Evolutionary conservation across 345 rosid species (phyloP).

Genomic region (Ricinus communis): DNA sequence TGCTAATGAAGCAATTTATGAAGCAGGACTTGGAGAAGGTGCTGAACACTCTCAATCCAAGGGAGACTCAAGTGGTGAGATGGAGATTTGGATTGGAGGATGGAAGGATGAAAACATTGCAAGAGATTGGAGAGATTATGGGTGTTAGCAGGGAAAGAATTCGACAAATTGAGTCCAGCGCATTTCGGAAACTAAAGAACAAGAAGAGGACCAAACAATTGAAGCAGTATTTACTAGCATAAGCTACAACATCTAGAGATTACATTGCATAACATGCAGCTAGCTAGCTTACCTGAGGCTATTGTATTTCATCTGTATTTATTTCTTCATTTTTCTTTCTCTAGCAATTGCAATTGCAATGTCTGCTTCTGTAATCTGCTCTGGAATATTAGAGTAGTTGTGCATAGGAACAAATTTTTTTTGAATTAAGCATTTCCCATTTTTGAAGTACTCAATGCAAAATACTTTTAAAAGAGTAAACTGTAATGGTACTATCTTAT

Average conservation of each 20-base stretch:
- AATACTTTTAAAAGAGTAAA: too few relatives aligned
- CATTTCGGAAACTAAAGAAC: conserved; percentile 78
- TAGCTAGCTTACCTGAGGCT: conserved; percentile 15
- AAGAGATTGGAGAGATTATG: conserved; percentile 88
- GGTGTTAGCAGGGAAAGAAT: conserved; percentile 90
- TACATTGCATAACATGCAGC: conserved; percentile 13
- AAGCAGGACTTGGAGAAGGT: conserved; percentile 75
- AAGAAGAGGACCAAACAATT: conserved; percentile 74
- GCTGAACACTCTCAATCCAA: conserved; percentile 61
- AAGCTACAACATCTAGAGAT: conserved; percentile 3
- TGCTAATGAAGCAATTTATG: conserved; percentile 73
- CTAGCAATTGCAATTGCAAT: not conserved
- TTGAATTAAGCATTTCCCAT: conserved; percentile 14
- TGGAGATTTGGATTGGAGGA: conserved; percentile 92
- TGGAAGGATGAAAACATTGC: conserved; percentile 87
- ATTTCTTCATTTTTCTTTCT: conserved; percentile 9
- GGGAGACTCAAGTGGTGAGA: conserved; percentile 77
- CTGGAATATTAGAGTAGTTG: conserved; percentile 17
- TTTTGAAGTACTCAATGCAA: conserved; percentile 5
- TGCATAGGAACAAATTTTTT: conserved; percentile 32
- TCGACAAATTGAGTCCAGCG: conserved; percentile 79
- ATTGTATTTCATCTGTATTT: conserved; percentile 13
- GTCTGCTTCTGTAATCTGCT: conserved; percentile 14
- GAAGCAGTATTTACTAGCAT: conserved; percentile 61
- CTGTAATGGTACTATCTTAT: too few relatives aligned